Evolutionary conservation across 1,284 basidiomycete species (phyloP).

Genomic region (Trametes versicolor): DNA sequence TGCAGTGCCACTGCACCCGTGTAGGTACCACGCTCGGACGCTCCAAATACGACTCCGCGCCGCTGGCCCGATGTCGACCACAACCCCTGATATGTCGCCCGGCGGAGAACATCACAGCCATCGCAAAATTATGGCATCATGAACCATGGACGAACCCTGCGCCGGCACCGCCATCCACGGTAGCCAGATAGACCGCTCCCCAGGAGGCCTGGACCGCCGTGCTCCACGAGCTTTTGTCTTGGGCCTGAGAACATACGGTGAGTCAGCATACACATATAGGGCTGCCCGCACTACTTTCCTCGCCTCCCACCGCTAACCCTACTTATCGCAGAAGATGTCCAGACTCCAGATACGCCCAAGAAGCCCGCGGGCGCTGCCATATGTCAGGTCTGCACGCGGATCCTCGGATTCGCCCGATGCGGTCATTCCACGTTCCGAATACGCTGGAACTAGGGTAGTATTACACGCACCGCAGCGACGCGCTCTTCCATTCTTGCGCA

Average conservation of each 20-base stretch:
- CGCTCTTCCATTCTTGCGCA: not conserved
- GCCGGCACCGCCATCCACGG: not conserved
- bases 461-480: not conserved
- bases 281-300: not conserved
- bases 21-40: not conserved
- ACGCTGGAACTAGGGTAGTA: not conserved
- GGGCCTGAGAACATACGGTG: not conserved
- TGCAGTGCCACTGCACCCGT: not conserved
- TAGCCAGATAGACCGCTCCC: not conserved
- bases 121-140: too few relatives aligned
- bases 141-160: too few relatives aligned
- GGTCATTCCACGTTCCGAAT: not conserved
- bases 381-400: not conserved
- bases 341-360: not conserved
- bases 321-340: not conserved
- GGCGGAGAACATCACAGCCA: conserved; percentile 1
- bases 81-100: conserved; percentile 8
- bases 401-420: not conserved
- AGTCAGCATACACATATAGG: not conserved
- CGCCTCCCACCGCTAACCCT: not conserved
- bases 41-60: not conserved
- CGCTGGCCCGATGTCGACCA: not conserved
- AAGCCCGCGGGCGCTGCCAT: not conserved
- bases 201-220: too few relatives aligned
- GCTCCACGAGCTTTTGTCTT: not conserved